Evolutionary conservation across 805 yeast genomes (phyloP).

Genomic region (Tetrapisispora arboricola): DNA sequence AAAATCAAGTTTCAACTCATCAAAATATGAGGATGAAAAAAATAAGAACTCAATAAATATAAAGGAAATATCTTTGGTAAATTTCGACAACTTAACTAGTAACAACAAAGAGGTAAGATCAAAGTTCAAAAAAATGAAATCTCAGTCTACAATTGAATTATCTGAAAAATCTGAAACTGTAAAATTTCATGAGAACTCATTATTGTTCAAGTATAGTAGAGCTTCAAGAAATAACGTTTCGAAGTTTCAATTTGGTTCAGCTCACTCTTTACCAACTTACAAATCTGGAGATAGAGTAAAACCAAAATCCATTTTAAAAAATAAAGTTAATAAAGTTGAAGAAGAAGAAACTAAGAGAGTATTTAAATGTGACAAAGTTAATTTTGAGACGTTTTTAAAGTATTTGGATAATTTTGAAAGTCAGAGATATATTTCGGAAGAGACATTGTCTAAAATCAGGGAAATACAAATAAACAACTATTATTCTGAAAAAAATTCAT

Average conservation of each 20-base stretch:
- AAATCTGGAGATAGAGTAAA: neutral
- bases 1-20: neutral
- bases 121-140: conserved; percentile 1
- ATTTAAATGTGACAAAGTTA: conserved; percentile 31
- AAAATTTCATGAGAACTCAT: conserved; percentile 1
- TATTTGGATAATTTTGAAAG: conserved; percentile 31
- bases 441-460: conserved; percentile 27
- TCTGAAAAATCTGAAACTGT: neutral
- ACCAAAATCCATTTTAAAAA: conserved; percentile 32
- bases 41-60: conserved; percentile 9
- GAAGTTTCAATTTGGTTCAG: neutral
- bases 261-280: neutral
- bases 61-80: conserved; percentile 4
- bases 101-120: neutral
- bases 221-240: neutral
- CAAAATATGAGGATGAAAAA: neutral
- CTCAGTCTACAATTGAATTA: neutral
- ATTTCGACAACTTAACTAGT: neutral
- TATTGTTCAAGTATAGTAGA: neutral
- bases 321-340: conserved; percentile 27
- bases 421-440: conserved; percentile 27
- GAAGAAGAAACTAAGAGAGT: conserved; percentile 31
- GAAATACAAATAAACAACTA: conserved; percentile 32
- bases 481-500: conserved; percentile 10
- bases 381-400: conserved; percentile 28